Conservation (phyloP, 2,329 filamentous ascomycete species). For the Paecilomyces variotii region DNA sequence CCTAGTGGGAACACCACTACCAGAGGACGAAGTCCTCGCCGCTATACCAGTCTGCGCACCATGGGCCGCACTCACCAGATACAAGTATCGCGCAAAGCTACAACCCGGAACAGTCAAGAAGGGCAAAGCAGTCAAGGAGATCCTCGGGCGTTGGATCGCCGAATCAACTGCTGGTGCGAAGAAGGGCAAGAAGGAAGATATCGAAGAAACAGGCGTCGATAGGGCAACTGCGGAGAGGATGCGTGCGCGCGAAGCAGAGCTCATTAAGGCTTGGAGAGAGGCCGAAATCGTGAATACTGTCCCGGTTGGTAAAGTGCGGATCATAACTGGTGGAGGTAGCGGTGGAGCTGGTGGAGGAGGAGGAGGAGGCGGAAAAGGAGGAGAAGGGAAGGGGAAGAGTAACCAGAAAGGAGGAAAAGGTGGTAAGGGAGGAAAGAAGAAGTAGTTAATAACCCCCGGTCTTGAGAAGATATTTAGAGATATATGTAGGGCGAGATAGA, state of each 20-base stretch:
- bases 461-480: background rate
- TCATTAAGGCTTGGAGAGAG: conserved; percentile 71
- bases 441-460: conserved; percentile 13
- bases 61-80: conserved; percentile 55
- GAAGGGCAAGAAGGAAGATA: conserved; percentile 41
- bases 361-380: conserved; percentile 25
- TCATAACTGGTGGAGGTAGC: conserved; percentile 62
- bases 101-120: conserved; percentile 88
- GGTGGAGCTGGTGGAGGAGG: conserved; percentile 26
- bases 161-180: conserved; percentile 42
- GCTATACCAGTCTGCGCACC: conserved; percentile 57
- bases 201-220: conserved; percentile 48
- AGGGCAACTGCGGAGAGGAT: conserved; percentile 62
- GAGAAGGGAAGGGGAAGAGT: conserved; percentile 12
- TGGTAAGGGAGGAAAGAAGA: conserved; percentile 34
- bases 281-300: conserved; percentile 74
- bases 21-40: conserved; percentile 66
- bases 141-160: conserved; percentile 70
- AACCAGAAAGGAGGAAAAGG: conserved; percentile 14
- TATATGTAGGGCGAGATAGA: background rate
- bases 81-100: conserved; percentile 92
- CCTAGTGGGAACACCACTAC: conserved; percentile 66
- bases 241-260: conserved; percentile 78
- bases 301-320: conserved; percentile 69
- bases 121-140: conserved; percentile 86